Evolutionary conservation across 768 basidiomycete species (phyloP).

Genomic region (Lactifluus pinguis): DNA sequence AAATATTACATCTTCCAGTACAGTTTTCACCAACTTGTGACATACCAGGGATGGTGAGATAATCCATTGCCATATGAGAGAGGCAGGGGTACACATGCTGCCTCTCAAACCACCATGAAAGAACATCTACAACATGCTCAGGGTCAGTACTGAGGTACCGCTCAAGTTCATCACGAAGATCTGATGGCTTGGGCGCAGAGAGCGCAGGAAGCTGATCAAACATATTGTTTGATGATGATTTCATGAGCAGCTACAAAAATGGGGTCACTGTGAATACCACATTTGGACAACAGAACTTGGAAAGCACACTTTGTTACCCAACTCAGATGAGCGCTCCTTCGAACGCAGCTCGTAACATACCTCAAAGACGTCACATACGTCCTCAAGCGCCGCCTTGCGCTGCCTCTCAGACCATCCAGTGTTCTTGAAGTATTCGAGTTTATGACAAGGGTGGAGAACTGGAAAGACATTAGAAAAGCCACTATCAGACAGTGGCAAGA

Average conservation of each 20-base stretch:
- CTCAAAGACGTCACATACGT: too few relatives aligned
- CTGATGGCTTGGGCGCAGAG: background rate
- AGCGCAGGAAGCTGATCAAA: background rate
- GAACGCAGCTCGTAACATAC: too few relatives aligned
- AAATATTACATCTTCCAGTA: too few relatives aligned
- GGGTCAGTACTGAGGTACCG: background rate
- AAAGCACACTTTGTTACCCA: constrained; percentile 16
- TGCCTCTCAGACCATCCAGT: constrained; percentile 25
- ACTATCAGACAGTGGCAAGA: too few relatives aligned
- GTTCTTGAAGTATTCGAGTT: constrained; percentile 28
- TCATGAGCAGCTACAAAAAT: too few relatives aligned
- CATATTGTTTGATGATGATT: background rate
- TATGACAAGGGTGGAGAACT: constrained; percentile 32
- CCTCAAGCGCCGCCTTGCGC: constrained; percentile 27
- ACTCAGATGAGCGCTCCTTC: constrained; percentile 20
- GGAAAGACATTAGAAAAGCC: too few relatives aligned
- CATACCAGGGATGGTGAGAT: background rate
- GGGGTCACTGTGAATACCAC: too few relatives aligned
- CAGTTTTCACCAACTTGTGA: too few relatives aligned
- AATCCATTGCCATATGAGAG: background rate
- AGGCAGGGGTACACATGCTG: background rate
- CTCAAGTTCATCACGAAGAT: background rate
- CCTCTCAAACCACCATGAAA: background rate
- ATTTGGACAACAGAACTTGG: too few relatives aligned
- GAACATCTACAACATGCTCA: background rate